Conservation (phyloP, 441 rosid species). For the Lepidium campestre region DNA sequence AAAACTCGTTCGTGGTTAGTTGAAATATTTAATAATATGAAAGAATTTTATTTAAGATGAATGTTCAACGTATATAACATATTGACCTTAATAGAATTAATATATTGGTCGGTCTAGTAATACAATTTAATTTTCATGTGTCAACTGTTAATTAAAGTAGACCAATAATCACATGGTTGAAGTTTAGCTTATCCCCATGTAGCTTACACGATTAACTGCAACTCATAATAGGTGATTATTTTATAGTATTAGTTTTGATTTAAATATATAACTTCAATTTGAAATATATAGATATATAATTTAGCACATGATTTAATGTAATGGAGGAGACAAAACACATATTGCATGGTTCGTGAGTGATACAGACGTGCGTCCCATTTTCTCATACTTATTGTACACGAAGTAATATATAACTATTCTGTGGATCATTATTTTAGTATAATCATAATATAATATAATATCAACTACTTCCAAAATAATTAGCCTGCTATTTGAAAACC, state of each 20-base stretch:
- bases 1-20: background rate
- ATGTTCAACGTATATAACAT: constrained; percentile 18
- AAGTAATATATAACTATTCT: background rate
- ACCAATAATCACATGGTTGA: constrained; percentile 21
- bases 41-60: background rate
- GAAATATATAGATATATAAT: constrained; percentile 2
- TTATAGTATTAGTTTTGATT: background rate
- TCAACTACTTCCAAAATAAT: background rate
- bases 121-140: background rate
- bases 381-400: constrained; percentile 14
- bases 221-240: constrained; percentile 3
- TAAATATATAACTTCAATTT: background rate
- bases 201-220: constrained; percentile 24
- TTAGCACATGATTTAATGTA: constrained; percentile 23
- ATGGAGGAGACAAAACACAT: constrained; percentile 2
- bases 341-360: constrained; percentile 32
- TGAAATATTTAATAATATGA: background rate
- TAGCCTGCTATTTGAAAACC: background rate
- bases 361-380: constrained; percentile 30
- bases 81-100: constrained; percentile 11
- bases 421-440: background rate
- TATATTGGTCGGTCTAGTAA: constrained; percentile 17
- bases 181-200: constrained; percentile 26
- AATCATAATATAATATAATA: background rate
- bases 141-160: constrained; percentile 10